Evolutionary conservation across 768 basidiomycete species (phyloP), one percentile per base, ranked within the genome.

Genomic region (Suillus subluteus): DNA sequence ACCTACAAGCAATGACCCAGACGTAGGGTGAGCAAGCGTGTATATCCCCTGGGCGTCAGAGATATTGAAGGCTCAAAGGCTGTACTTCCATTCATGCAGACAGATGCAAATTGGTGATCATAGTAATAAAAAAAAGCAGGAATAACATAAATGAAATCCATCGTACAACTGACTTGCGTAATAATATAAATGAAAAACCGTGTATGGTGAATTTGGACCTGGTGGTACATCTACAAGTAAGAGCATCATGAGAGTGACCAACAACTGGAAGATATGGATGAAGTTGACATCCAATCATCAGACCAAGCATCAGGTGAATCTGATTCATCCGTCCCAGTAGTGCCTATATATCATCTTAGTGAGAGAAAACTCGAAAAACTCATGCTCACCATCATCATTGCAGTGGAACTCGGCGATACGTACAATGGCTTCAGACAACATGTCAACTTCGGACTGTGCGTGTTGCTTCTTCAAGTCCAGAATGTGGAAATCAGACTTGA

Each of bases 391-490:
- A 38, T n/a, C 21, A 12, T 56, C 55, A 56, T 9, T 37, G 11
- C 4, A 4, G 21, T 46, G 44, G 35, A 56, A 37, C 21, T 56
- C 55, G 6, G 21, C 1, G 13, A n/a, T 38, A 37, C 58, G 7
- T 40, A 15, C 13, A 12, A 58, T 58, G 21, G 58, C 58, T 58
- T 58, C 37, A 23, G n/a, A 38, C 6, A 58, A 38, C 37, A 58
- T 58, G 23, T 38, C 8, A 15, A 58, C 58, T 38, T 58, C 15
- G 6, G 58, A 38, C 58, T 58, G 37, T 7, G 58, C 58, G 13
- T n/a, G 13, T 58, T 58, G 58, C 23, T 58, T 58, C 58, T 58
- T 58, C 58, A 58, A 58, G 23, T 38, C n/a, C 13, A 58, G 12
- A 23, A 58, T 37, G 12, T 23, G 58, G 2, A 58, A 38, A n/a